phyloP scores from a whole-genome alignment of 768 basidiomycete species.

The Gautieria morchelliformis region DNA sequence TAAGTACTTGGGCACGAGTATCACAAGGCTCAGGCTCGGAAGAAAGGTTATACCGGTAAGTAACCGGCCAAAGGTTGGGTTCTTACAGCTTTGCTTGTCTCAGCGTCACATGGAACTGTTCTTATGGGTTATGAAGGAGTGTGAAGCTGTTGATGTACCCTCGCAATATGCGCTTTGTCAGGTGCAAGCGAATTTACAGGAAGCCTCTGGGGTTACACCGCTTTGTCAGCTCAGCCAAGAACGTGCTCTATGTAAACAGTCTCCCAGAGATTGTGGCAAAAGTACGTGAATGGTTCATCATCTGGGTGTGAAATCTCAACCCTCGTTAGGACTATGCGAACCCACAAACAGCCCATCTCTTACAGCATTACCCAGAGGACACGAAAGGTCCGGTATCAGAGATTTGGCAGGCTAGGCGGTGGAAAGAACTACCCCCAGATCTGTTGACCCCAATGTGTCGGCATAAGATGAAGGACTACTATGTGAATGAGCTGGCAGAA shows the following conservation, averaged over 20 bases:
- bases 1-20: too few relatives aligned
- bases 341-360: too few relatives aligned
- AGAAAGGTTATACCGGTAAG: too few relatives aligned
- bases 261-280: neutral
- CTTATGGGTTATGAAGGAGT: slow-evolving; percentile 6
- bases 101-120: too few relatives aligned
- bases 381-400: too few relatives aligned
- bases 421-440: neutral
- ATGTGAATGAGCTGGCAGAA: slow-evolving; percentile 12
- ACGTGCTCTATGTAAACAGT: neutral
- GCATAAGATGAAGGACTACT: slow-evolving; percentile 9
- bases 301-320: neutral
- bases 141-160: neutral
- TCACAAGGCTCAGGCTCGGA: too few relatives aligned
- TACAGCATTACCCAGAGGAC: too few relatives aligned
- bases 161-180: neutral
- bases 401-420: too few relatives aligned
- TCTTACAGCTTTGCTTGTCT: too few relatives aligned
- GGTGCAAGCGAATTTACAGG: neutral
- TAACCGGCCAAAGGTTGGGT: too few relatives aligned
- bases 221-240: neutral
- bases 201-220: neutral
- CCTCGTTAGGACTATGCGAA: neutral
- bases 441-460: too few relatives aligned
- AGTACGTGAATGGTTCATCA: neutral